A percentile compares a stretch with the other conserved stretches of the same genome.
Conservation (phyloP, 225 moss, liverwort and hornwort genomes). For the Sphagnum tenellum region DNA sequence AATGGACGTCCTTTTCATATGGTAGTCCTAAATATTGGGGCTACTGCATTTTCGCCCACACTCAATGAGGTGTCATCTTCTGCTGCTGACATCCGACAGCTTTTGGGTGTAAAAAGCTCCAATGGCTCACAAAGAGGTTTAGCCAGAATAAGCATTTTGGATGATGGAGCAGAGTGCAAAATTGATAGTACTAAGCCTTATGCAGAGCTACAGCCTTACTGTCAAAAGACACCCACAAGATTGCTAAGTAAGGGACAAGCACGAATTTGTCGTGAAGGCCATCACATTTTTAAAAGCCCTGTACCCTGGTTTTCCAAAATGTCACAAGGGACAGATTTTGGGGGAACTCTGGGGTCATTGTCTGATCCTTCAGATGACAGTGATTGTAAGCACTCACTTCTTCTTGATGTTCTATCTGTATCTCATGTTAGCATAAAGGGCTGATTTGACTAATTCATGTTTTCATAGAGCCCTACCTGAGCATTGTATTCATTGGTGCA, state of each 20-base stretch:
- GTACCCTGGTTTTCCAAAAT: neutral
- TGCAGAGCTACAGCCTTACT: too few relatives aligned
- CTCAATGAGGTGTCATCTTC: constrained; percentile 4
- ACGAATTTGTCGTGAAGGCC: constrained; percentile 37
- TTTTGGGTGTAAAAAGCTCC: constrained; percentile 9
- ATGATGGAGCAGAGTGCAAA: too few relatives aligned
- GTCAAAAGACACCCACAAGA: constrained; percentile 2
- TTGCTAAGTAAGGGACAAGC: constrained; percentile 51
- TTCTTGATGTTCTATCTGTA: neutral
- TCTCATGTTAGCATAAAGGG: neutral
- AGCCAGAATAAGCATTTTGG: too few relatives aligned
- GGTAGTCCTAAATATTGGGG: constrained; percentile 51
- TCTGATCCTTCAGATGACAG: constrained; percentile 7
- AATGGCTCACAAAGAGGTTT: neutral
- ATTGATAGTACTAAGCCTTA: neutral
- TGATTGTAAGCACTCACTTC: constrained; percentile 6
- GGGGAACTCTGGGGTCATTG: neutral
- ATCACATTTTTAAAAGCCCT: constrained; percentile 9
- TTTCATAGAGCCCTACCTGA: neutral
- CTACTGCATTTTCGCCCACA: constrained; percentile 37
- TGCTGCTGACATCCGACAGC: constrained; percentile 33
- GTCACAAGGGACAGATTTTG: neutral
- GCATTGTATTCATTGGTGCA: constrained; percentile 3
- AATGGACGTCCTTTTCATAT: constrained; percentile 31
- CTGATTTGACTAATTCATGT: neutral